Percentiles rank a stretch among this genome's conserved stretches.
phyloP scores from a whole-genome alignment of 306 rosid genomes.

The Sicyos edulis region DNA sequence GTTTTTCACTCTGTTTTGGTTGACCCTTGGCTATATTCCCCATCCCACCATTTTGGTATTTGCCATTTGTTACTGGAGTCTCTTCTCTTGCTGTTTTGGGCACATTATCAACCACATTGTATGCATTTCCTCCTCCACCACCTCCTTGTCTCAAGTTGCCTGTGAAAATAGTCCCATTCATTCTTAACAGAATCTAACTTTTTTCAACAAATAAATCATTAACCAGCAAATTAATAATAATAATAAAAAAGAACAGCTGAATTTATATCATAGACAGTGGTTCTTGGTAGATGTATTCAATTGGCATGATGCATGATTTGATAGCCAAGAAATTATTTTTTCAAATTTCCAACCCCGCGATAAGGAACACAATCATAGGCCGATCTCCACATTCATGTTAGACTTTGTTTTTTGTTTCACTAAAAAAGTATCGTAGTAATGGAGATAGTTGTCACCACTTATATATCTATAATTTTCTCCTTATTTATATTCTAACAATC shows the following conservation, averaged over 20 bases:
- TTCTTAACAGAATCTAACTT: neutral
- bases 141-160: slow-evolving; percentile 48
- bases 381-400: too few species aligned
- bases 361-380: too few species aligned
- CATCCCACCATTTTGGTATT: slow-evolving; percentile 18
- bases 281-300: too few species aligned
- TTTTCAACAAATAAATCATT: neutral
- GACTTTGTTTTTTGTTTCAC: too few species aligned
- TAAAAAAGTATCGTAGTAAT: too few species aligned
- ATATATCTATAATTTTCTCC: too few species aligned
- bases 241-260: neutral
- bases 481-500: too few species aligned
- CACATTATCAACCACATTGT: slow-evolving; percentile 30
- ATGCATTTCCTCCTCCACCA: slow-evolving; percentile 24
- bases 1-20: slow-evolving; percentile 19
- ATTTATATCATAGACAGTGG: neutral
- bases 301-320: too few species aligned
- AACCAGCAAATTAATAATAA: neutral
- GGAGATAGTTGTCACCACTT: too few species aligned
- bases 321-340: too few species aligned
- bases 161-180: neutral
- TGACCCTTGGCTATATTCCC: slow-evolving; percentile 18
- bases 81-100: slow-evolving; percentile 38
- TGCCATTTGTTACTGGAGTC: slow-evolving; percentile 15
- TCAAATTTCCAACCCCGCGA: too few species aligned